phyloP scores from a whole-genome alignment of 2,329 filamentous ascomycete genomes.

The Sporothrix luriei region DNA sequence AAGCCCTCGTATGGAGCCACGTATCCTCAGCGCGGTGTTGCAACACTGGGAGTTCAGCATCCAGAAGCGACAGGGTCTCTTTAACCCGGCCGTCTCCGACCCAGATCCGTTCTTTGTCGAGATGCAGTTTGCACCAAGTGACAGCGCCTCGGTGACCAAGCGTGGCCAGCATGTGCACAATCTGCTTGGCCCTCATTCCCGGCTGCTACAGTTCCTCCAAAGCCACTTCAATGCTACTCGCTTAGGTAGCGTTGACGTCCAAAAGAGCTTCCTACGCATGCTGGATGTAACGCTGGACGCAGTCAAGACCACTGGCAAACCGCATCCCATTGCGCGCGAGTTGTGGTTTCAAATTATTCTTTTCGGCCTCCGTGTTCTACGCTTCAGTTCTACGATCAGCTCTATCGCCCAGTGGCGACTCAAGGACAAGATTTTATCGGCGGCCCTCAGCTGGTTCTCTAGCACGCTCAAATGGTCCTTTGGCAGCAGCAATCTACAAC shows the following conservation, averaged over 20 bases:
- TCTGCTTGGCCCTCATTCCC: slow-evolving; percentile 81
- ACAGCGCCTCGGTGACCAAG: slow-evolving; percentile 72
- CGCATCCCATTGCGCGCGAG: slow-evolving; percentile 87
- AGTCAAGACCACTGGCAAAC: slow-evolving; percentile 63
- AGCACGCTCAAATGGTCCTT: slow-evolving; percentile 88
- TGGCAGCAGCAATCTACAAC: slow-evolving; percentile 87
- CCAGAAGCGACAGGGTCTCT: slow-evolving; percentile 75
- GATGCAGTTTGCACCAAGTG: slow-evolving; percentile 90
- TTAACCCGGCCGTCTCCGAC: slow-evolving; percentile 72
- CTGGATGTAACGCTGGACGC: slow-evolving; percentile 77
- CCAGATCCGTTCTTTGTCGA: slow-evolving; percentile 87
- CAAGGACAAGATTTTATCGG: slow-evolving; percentile 86
- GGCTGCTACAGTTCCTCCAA: slow-evolving; percentile 82
- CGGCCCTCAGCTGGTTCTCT: slow-evolving; percentile 85
- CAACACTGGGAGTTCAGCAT: slow-evolving; percentile 90
- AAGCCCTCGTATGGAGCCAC: slow-evolving; percentile 83
- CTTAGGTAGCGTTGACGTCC: slow-evolving; percentile 79
- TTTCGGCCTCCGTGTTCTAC: slow-evolving; percentile 77
- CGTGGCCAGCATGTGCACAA: slow-evolving; percentile 79
- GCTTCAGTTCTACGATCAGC: slow-evolving; percentile 68
- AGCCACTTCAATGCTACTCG: slow-evolving; percentile 95
- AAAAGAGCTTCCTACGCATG: slow-evolving; percentile 78
- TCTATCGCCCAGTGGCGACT: slow-evolving; percentile 72
- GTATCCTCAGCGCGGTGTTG: slow-evolving; percentile 81
- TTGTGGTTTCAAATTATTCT: slow-evolving; percentile 87